phyloP scores from a whole-genome alignment of 2,329 filamentous ascomycete genomes.

The Didymella arachidicola region DNA sequence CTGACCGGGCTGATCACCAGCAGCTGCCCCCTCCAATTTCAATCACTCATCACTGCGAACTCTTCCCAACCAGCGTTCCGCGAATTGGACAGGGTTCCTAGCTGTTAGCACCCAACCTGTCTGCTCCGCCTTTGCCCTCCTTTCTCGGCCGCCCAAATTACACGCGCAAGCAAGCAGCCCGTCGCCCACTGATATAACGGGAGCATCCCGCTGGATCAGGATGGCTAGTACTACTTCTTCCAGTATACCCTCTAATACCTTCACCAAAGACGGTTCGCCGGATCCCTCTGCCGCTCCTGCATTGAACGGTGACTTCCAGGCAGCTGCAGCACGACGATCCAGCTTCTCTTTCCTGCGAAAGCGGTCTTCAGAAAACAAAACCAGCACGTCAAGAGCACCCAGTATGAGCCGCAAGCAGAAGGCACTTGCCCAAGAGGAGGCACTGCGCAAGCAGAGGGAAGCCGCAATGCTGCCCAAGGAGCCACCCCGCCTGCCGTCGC shows the following conservation, averaged over 20 bases:
- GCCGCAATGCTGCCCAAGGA: constrained; percentile 63
- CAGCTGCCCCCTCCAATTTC: constrained; percentile 37
- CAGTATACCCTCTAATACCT: constrained; percentile 24
- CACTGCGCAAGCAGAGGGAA: constrained; percentile 63
- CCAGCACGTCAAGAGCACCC: constrained; percentile 15
- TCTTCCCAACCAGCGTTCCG: constrained; percentile 15
- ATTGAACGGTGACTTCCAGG: constrained; percentile 18
- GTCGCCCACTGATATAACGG: constrained; percentile 32
- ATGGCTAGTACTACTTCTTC: constrained; percentile 40
- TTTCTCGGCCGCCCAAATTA: constrained; percentile 38
- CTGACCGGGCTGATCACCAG: constrained; percentile 20
- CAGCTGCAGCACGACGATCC: constrained; percentile 19
- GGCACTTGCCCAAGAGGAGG: constrained; percentile 59
- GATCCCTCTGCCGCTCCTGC: constrained; percentile 32
- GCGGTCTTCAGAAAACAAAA: constrained; percentile 20
- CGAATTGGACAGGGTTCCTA: constrained; percentile 21
- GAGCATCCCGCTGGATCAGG: constrained; percentile 34
- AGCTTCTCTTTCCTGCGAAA: constrained; percentile 23
- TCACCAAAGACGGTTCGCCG: constrained; percentile 38
- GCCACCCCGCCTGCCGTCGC: constrained; percentile 65
- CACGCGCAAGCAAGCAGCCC: constrained; percentile 30
- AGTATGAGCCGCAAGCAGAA: constrained; percentile 65
- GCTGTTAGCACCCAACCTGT: constrained; percentile 22
- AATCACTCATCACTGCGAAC: constrained; percentile 5
- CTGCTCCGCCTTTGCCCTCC: constrained; percentile 30